Base-by-base conservation (phyloP, 768 basidiomycete species). In the Lactifluus pinguis region DNA sequence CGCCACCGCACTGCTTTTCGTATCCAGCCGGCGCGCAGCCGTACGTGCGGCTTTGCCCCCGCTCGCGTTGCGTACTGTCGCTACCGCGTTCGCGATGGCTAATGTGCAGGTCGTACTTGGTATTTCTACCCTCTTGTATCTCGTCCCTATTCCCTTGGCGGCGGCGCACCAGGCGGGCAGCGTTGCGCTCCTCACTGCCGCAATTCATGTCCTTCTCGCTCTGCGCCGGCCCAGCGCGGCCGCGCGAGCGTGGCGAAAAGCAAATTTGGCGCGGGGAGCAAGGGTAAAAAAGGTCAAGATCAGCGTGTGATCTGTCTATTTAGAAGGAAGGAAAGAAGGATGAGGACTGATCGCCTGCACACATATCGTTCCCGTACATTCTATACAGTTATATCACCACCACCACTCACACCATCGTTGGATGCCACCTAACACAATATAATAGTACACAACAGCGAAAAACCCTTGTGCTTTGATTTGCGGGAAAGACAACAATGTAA, bases 101-200 rank as follows among this genome's bases (percentile, higher is more conserved):
- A 92, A 93, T 66, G 71, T 92, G 0, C 97, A 99, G 72, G 91
- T 90, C 34, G 70, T 80, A 2, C 75, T 89, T 6, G 87, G 87
- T 4, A 82, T 89, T 62, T 78, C 87, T 29, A 99, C 97, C 0
- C 75, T 98, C 25, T 71, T 98, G 13, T 95, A 95, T 72, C 81
- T 98, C 41, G 97, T 98, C 2, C 97, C 97, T 1, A 82, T 92
- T 0, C 91, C 91, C 2, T 75, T 98, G 3, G 97, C 97, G 8
- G 92, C 95, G 13, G 80, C 86, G 36, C 97, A 99, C 71, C 97
- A 99, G 72, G 95, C 92, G 0, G 97, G 95, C 6, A 95, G 93
- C 68, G 88, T 98, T 7, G 79, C 87, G 42, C 76, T 99, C 7
- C 75, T 99, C 50, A 94, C 88, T 21, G 82, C 88, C 5, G 83